Evolutionary conservation across 192 early-diverging fungal genomes (phyloP).

Genomic region (Coemansia sp.): DNA sequence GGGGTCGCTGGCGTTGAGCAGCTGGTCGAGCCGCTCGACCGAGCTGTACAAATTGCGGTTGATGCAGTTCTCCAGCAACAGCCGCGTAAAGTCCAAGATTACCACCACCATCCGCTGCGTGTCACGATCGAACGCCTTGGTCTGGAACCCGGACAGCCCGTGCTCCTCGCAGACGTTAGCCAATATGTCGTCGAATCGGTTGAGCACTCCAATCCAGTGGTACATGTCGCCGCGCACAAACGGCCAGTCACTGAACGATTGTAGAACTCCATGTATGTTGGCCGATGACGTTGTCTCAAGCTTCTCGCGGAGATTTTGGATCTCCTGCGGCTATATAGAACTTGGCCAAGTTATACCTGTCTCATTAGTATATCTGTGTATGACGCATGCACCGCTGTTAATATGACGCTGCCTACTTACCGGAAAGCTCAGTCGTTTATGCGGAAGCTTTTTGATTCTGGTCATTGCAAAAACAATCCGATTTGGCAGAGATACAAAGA

Average conservation of each 20-base stretch:
- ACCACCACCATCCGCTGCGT: constrained; percentile 63
- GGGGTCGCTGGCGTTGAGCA: constrained; percentile 78
- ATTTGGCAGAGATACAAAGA: neutral
- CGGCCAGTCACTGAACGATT: constrained; percentile 64
- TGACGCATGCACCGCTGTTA: neutral
- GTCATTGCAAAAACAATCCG: constrained; percentile 25
- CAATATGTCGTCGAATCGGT: constrained; percentile 87
- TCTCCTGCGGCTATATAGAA: constrained; percentile 45
- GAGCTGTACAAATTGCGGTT: constrained; percentile 94
- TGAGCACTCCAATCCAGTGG: constrained; percentile 94
- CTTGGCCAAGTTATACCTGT: neutral
- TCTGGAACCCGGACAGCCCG: constrained; percentile 66
- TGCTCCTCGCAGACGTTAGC: constrained; percentile 63
- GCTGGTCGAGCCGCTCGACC: constrained; percentile 72
- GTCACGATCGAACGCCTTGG: constrained; percentile 55
- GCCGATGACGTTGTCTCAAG: constrained; percentile 52
- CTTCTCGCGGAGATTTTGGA: constrained; percentile 45
- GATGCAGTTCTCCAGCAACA: constrained; percentile 92
- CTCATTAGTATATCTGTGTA: neutral
- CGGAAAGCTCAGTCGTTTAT: constrained; percentile 53
- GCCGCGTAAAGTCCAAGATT: constrained; percentile 72
- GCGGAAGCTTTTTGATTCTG: constrained; percentile 52
- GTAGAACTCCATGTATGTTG: constrained; percentile 58
- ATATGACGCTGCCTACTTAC: constrained; percentile 27
- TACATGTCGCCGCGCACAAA: constrained; percentile 90